Conservation (phyloP, 306 rosid genomes). For the Chamaecrista fasciculata region DNA sequence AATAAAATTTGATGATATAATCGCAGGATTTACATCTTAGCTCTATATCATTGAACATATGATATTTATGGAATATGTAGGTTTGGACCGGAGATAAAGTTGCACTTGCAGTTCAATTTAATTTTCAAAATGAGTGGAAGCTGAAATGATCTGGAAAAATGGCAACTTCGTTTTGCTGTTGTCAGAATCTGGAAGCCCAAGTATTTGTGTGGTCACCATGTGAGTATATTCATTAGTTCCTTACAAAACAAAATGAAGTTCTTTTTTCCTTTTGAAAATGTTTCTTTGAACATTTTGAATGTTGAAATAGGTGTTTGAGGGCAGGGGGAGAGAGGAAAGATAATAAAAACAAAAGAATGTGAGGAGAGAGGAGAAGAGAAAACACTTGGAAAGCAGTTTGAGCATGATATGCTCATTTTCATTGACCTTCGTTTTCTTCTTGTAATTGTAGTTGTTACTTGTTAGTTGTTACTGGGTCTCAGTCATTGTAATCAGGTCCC, state of each 20-base stretch:
- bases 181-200: conserved; percentile 35
- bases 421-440: conserved; percentile 32
- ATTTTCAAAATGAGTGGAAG: conserved; percentile 27
- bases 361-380: conserved; percentile 2
- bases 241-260: conserved; percentile 41
- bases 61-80: conserved; percentile 36
- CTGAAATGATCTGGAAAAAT: conserved; percentile 41
- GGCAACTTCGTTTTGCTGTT: conserved; percentile 34
- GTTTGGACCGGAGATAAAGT: conserved; percentile 67
- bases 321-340: conserved; percentile 23
- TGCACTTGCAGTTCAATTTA: conserved; percentile 25
- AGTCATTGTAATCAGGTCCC: conserved; percentile 30
- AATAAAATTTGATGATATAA: not conserved
- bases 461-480: conserved; percentile 19
- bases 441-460: conserved; percentile 31
- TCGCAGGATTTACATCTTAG: not conserved
- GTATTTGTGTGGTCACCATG: conserved; percentile 42
- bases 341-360: not conserved
- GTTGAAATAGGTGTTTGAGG: conserved; percentile 28
- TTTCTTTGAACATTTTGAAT: conserved; percentile 36
- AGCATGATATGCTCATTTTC: conserved; percentile 36
- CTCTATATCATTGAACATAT: conserved; percentile 10
- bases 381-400: conserved; percentile 32
- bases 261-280: conserved; percentile 9
- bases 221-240: conserved; percentile 50